Conservation (phyloP, 225 moss, liverwort and hornwort genomes). For the Sphagnum tenellum region DNA sequence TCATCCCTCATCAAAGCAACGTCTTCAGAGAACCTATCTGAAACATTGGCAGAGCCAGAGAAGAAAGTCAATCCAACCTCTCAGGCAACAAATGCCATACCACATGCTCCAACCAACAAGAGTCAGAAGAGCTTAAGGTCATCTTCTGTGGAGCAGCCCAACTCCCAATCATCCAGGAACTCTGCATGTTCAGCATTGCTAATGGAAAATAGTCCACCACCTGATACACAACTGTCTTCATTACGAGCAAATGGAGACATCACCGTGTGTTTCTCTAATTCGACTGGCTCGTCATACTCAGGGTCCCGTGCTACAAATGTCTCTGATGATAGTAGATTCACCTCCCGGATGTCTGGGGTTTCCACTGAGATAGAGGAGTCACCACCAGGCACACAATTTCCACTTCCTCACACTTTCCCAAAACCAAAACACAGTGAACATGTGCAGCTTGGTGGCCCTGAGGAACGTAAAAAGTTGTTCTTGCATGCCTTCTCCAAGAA, state of each 20-base stretch:
- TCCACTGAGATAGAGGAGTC: conserved; percentile 6
- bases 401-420: conserved; percentile 1
- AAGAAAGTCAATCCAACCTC: no score
- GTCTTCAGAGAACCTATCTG: no score
- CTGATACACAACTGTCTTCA: conserved; percentile 10
- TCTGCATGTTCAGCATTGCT: conserved; percentile 7
- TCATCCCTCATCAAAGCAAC: no score
- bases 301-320: not conserved
- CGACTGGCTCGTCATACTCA: not conserved
- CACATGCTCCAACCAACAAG: not conserved
- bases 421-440: conserved; percentile 26
- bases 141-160: conserved; percentile 4
- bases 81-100: no score
- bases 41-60: no score
- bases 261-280: conserved; percentile 4
- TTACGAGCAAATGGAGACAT: conserved; percentile 7
- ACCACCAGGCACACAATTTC: not conserved
- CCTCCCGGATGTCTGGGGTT: conserved; percentile 12
- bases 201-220: conserved; percentile 3
- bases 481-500: conserved; percentile 37
- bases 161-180: conserved; percentile 1
- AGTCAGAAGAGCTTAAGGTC: no score
- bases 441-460: conserved; percentile 25
- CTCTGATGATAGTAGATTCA: conserved; percentile 10
- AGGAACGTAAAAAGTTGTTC: conserved; percentile 7